Conservation (phyloP, 176 grass and related monocot genomes). For the Avena eriantha region DNA sequence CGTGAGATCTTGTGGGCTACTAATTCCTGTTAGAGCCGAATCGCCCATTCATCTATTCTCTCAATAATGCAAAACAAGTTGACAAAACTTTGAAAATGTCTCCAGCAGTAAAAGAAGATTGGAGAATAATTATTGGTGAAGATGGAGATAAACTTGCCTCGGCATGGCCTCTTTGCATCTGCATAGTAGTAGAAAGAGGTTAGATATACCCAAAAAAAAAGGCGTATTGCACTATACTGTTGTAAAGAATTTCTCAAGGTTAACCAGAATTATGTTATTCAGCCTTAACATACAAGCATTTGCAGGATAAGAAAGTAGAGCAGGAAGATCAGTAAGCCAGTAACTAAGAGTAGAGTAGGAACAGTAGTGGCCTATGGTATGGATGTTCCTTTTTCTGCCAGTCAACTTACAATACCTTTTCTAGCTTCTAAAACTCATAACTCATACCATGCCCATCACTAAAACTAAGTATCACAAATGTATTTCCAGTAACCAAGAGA, state of each 20-base stretch:
- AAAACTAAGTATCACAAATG: no score
- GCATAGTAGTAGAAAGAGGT: constrained; percentile 50
- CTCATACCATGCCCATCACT: no score
- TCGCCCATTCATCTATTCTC: background rate
- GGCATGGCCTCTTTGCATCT: constrained; percentile 89
- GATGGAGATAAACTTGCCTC: constrained; percentile 63
- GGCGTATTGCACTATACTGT: constrained; percentile 13
- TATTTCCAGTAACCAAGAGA: no score
- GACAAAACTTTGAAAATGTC: constrained; percentile 10
- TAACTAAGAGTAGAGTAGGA: constrained; percentile 10
- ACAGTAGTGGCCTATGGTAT: background rate
- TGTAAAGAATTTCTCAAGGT: constrained; percentile 30
- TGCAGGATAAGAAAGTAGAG: background rate
- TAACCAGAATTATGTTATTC: constrained; percentile 3
- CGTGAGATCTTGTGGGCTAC: background rate
- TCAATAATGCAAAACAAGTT: constrained; percentile 6
- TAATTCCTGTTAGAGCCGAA: background rate
- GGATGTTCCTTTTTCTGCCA: no score
- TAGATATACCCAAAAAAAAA: constrained; percentile 29
- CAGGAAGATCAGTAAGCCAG: background rate
- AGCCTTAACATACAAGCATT: background rate
- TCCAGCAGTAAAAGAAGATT: constrained; percentile 17
- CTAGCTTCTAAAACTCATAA: no score
- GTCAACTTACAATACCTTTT: no score
- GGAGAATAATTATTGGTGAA: constrained; percentile 8